Evolutionary conservation across 768 basidiomycete genomes (phyloP).

Genomic region (Stropharia rugosoannulata): DNA sequence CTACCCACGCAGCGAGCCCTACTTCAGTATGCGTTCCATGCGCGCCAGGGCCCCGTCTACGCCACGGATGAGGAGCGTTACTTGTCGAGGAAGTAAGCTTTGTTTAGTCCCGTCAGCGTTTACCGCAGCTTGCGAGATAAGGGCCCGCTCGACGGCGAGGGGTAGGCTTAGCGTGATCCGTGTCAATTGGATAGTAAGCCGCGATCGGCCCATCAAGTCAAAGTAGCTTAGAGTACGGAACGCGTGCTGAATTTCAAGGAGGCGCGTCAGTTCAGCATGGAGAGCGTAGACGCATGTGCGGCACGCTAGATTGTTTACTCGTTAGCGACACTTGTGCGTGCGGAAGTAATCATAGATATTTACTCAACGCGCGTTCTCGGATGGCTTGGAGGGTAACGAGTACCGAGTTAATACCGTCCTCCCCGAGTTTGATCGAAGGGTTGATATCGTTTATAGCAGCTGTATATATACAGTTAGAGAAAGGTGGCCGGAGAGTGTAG

Average conservation of each 20-base stretch:
- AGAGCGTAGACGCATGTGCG: conserved; percentile 75
- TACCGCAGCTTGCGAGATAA: conserved; percentile 24
- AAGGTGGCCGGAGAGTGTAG: not conserved
- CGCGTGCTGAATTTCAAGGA: conserved; percentile 80
- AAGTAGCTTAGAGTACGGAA: conserved; percentile 77
- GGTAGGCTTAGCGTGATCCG: conserved; percentile 77
- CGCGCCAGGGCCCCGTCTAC: conserved; percentile 63
- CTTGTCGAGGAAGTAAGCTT: conserved; percentile 51
- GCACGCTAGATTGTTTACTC: conserved; percentile 48
- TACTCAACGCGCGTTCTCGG: conserved; percentile 75
- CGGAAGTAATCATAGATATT: conserved; percentile 26
- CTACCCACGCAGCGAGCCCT: not conserved
- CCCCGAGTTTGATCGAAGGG: conserved; percentile 71
- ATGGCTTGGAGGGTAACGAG: conserved; percentile 66
- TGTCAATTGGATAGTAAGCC: conserved; percentile 74
- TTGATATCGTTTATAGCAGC: conserved; percentile 80
- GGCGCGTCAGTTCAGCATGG: conserved; percentile 67
- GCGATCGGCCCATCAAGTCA: conserved; percentile 72
- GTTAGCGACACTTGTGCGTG: not conserved
- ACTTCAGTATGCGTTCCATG: conserved; percentile 59
- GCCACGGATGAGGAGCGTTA: conserved; percentile 60
- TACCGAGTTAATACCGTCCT: conserved; percentile 79
- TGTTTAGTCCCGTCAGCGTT: conserved; percentile 10
- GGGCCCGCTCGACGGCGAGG: conserved; percentile 68
- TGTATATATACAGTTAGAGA: conserved; percentile 20